phyloP scores from a whole-genome alignment of 306 rosid species.

The Dalbergia oliveri region DNA sequence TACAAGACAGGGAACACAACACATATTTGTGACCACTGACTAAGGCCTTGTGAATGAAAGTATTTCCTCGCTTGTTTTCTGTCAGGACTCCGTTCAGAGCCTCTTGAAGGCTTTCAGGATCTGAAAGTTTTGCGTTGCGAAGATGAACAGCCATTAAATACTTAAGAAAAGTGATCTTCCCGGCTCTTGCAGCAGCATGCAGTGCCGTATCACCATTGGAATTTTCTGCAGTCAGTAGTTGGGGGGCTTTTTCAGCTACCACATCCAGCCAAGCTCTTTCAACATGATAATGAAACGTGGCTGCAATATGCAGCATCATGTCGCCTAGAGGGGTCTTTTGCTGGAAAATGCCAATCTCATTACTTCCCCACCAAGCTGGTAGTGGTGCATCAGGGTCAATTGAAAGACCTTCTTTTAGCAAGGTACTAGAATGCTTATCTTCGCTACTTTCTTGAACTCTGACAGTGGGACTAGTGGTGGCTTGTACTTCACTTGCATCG shows the following conservation, averaged over 20 bases:
- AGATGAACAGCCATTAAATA: neutral
- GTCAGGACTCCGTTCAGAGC: neutral
- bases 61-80: neutral
- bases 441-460: no score
- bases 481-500: no score
- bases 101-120: no score
- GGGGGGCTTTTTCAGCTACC: fast-evolving
- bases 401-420: no score
- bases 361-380: no score
- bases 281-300: neutral
- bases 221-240: neutral
- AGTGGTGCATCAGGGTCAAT: no score
- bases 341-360: no score
- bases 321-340: neutral
- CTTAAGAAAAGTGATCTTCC: neutral
- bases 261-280: neutral
- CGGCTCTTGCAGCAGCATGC: conserved; percentile 30
- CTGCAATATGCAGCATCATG: conserved; percentile 12
- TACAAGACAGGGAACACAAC: neutral
- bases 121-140: no score
- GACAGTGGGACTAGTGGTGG: no score
- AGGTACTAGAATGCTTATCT: no score
- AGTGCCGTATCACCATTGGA: neutral
- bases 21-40: no score
- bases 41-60: conserved; percentile 34